phyloP scores from a whole-genome alignment of 2,329 filamentous ascomycete genomes.

The Talaromyces funiculosus region DNA sequence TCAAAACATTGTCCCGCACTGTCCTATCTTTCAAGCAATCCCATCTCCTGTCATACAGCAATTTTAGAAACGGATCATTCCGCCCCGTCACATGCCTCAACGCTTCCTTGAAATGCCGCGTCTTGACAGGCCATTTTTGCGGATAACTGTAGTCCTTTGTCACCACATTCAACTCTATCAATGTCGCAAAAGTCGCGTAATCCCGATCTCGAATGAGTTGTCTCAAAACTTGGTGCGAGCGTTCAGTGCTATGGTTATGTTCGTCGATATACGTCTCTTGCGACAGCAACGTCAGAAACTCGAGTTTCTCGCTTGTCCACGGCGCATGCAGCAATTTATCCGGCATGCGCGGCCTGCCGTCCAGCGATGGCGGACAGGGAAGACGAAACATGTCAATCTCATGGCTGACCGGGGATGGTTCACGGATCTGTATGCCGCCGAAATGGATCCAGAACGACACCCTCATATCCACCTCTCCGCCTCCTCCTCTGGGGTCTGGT shows the following conservation, averaged over 20 bases:
- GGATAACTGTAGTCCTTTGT: constrained; percentile 28
- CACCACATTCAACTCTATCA: constrained; percentile 29
- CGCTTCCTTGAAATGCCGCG: constrained; percentile 28
- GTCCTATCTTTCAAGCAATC: constrained; percentile 7
- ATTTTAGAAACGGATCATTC: constrained; percentile 31
- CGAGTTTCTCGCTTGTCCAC: constrained; percentile 36
- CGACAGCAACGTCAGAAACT: constrained; percentile 34
- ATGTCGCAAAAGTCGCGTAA: constrained; percentile 26
- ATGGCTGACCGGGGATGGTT: constrained; percentile 22
- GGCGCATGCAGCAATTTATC: constrained; percentile 33
- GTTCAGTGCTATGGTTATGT: constrained; percentile 21
- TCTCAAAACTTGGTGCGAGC: constrained; percentile 28
- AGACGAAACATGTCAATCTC: constrained; percentile 32
- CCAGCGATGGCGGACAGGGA: constrained; percentile 22
- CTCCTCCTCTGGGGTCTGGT: no score
- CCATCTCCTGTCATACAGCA: constrained; percentile 30
- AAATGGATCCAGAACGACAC: constrained; percentile 35
- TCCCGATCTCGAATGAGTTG: constrained; percentile 33
- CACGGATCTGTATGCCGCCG: constrained; percentile 32
- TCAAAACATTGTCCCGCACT: background rate
- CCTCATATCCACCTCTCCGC: constrained; percentile 18
- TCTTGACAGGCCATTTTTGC: constrained; percentile 29
- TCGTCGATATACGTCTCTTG: constrained; percentile 35
- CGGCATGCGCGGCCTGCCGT: constrained; percentile 31
- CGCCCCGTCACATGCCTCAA: constrained; percentile 22